These are phyloP conservation scores for Botrytis paeoniae DNA, from an alignment of 2,329 filamentous ascomycete genomes.

Conservation along the genomic window DNA sequence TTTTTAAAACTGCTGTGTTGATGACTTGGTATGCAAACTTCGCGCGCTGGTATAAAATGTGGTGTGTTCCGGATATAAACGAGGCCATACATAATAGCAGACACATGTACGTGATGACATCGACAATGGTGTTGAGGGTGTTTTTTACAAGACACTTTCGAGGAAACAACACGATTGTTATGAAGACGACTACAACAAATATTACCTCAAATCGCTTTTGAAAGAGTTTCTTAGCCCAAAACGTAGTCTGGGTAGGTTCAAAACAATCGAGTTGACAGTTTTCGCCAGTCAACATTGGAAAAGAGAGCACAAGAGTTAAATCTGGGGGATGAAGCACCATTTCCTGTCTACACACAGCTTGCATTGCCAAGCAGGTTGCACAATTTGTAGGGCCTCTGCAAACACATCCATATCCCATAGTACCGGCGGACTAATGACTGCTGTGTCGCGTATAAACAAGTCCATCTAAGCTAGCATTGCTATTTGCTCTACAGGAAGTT, in stretches of 20 bases:
- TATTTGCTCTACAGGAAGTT: background rate
- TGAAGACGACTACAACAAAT: too few relatives aligned
- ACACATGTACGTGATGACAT: too few relatives aligned
- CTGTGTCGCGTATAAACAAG: background rate
- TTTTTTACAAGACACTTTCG: too few relatives aligned
- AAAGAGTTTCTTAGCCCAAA: too few relatives aligned
- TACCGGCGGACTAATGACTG: background rate
- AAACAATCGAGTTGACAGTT: background rate
- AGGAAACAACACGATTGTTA: too few relatives aligned
- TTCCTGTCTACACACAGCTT: background rate
- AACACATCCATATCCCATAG: background rate
- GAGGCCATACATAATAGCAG: too few relatives aligned
- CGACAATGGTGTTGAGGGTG: too few relatives aligned
- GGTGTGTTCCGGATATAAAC: too few relatives aligned
- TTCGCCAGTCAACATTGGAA: background rate
- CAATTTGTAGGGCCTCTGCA: background rate
- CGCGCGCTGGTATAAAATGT: too few relatives aligned
- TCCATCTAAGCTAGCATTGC: background rate
- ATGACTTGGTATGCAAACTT: too few relatives aligned
- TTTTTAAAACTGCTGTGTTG: too few relatives aligned
- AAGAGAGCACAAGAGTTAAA: background rate
- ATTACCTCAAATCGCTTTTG: too few relatives aligned
- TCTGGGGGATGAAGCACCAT: background rate
- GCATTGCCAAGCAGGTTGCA: background rate
- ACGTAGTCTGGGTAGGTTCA: background rate